Evolutionary conservation across 2,329 filamentous ascomycete genomes (phyloP).

Genomic region (Thyridium curvatum): DNA sequence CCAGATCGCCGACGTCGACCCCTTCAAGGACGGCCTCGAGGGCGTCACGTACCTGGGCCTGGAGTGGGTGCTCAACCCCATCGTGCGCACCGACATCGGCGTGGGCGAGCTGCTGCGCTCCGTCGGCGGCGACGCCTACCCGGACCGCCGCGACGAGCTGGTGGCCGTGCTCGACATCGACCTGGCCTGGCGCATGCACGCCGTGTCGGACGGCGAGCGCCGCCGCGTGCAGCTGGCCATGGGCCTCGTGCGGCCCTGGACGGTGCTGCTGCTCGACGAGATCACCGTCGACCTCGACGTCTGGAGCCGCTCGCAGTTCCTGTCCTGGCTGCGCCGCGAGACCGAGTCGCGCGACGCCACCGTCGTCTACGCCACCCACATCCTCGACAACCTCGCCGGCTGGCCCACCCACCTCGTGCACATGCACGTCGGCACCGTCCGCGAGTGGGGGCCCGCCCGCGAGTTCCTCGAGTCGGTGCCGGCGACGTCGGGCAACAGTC

Average conservation of each 20-base stretch:
- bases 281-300: constrained; percentile 96
- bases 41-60: constrained; percentile 95
- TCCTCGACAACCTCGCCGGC: constrained; percentile 85
- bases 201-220: constrained; percentile 87
- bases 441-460: constrained; percentile 75
- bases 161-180: constrained; percentile 88
- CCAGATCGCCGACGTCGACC: constrained; percentile 75
- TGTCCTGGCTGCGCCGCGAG: constrained; percentile 80
- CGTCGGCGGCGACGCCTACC: constrained; percentile 81
- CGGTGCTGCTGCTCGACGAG: constrained; percentile 84
- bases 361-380: constrained; percentile 96
- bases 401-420: constrained; percentile 97
- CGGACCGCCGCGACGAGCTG: constrained; percentile 78
- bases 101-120: constrained; percentile 78
- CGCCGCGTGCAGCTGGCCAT: constrained; percentile 91
- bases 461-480: constrained; percentile 47
- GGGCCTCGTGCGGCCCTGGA: constrained; percentile 89
- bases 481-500: constrained; percentile 63
- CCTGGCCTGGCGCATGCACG: constrained; percentile 88
- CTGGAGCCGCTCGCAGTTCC: constrained; percentile 75
- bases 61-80: constrained; percentile 96
- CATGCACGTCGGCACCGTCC: constrained; percentile 84
- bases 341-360: constrained; percentile 78
- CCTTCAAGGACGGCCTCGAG: constrained; percentile 83
- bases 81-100: constrained; percentile 91